Percentiles rank a stretch among this genome's conserved stretches.
Conservation (phyloP, 495 filamentous ascomycete genomes). For the Penicillium goetzii region DNA sequence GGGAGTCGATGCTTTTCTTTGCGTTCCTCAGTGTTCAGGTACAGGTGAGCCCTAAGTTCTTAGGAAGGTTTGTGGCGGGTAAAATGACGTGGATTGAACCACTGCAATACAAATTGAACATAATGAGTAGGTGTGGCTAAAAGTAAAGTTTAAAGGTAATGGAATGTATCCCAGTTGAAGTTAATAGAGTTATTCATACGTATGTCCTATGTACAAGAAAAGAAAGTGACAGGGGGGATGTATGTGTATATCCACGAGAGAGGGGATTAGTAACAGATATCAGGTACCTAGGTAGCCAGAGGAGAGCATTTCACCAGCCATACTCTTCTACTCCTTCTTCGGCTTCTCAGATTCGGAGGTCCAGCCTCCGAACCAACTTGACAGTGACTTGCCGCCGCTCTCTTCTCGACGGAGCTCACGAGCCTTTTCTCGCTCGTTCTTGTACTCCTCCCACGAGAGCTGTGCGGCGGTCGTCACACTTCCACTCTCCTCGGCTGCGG, state of each 20-base stretch:
- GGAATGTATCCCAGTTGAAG: not conserved
- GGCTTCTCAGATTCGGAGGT: conserved; percentile 27
- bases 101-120: not conserved
- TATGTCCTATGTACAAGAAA: conserved; percentile 19
- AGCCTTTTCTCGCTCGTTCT: conserved; percentile 36
- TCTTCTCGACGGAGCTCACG: conserved; percentile 36
- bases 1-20: too few species aligned
- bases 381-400: conserved; percentile 17
- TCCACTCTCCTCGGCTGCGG: conserved; percentile 12
- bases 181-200: not conserved
- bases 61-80: not conserved
- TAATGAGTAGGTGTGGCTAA: too few species aligned
- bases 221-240: conserved; percentile 14
- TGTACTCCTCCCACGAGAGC: conserved; percentile 48
- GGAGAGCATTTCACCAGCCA: not conserved
- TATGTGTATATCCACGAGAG: not conserved
- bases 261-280: not conserved
- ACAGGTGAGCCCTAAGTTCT: not conserved
- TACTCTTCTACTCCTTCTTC: conserved; percentile 34
- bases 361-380: conserved; percentile 26
- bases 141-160: not conserved
- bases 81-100: not conserved
- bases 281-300: not conserved
- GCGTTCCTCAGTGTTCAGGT: too few species aligned
- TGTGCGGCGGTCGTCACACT: conserved; percentile 19